Base-by-base conservation (phyloP, 23 red algal genomes). In the Agarophyton chilense region DNA sequence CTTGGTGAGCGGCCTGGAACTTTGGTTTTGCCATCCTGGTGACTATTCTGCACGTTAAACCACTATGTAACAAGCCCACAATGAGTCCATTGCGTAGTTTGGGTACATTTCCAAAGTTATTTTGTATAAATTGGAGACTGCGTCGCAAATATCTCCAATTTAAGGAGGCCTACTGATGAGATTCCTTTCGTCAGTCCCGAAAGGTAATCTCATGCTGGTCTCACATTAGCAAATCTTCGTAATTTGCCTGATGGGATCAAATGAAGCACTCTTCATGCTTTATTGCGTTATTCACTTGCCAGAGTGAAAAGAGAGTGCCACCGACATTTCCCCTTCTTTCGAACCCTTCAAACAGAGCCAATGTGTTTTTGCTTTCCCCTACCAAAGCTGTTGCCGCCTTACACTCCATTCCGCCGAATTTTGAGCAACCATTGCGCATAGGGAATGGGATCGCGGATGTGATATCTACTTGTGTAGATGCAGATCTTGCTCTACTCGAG, bases 401-500 rank as follows among this genome's bases (percentile, higher is more conserved):
- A 29, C 60, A 65, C 60, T 33, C 60, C 22, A 65, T 65, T 65
- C 60, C 60, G 5, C 31, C 60, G 1, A 0, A 11, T 18, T 31
- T 18, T 17, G 4, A 65, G 31, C 9, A 65, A 3, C 60, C 26
- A 7, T 35, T 65, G 29, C 32, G 60, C 1, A 36, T 65, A 17
- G 60, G 28, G 33, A 18, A 29, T 38, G 60, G 28, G 31, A 36
- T 35, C 26, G 60, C 60, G 16, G 14, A 65, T 36, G 60, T 65
- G 29, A 65, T 0, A 26, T 25, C 9, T 18, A 49, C 21, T n/a
- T 77, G 9, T 53, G 72, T 47, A 53, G 44, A 77, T 49, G 43
- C 72, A 53, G 72, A 77, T 49, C 39, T 77, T 49, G 72, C 72
- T 52, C 72, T 77, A 4, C 39, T 77, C 12, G 28, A 77, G 33